phyloP scores from a whole-genome alignment of 106 monocot species.

The Ottelia alismoides region DNA sequence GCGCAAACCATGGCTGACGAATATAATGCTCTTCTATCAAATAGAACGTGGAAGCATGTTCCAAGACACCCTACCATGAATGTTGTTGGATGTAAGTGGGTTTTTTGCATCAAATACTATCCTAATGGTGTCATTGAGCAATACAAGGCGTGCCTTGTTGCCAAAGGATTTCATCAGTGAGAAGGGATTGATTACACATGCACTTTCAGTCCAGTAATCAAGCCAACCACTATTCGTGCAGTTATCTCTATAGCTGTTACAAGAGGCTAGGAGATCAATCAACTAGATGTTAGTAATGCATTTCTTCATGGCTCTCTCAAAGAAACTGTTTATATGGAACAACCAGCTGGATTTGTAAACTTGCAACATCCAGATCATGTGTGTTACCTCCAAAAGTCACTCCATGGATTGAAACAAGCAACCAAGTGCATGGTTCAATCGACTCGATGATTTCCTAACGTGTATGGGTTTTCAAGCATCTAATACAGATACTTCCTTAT shows the following conservation, averaged over 20 bases:
- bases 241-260: background rate
- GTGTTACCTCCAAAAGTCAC: background rate
- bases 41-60: background rate
- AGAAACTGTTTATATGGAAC: background rate
- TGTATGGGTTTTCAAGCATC: background rate
- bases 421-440: conserved; percentile 1
- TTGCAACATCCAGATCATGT: background rate
- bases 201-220: background rate
- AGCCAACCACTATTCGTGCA: background rate
- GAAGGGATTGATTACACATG: background rate
- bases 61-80: background rate
- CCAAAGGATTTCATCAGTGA: background rate
- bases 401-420: background rate
- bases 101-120: background rate
- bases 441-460: background rate
- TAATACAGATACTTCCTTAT: background rate
- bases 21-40: background rate
- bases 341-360: background rate
- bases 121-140: background rate
- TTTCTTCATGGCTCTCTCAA: background rate
- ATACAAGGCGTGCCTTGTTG: background rate
- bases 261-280: background rate
- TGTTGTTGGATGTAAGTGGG: conserved; percentile 2
- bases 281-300: background rate
- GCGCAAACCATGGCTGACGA: background rate